phyloP scores from a whole-genome alignment of 148 eudicot genomes.

The Rhododendron molle region DNA sequence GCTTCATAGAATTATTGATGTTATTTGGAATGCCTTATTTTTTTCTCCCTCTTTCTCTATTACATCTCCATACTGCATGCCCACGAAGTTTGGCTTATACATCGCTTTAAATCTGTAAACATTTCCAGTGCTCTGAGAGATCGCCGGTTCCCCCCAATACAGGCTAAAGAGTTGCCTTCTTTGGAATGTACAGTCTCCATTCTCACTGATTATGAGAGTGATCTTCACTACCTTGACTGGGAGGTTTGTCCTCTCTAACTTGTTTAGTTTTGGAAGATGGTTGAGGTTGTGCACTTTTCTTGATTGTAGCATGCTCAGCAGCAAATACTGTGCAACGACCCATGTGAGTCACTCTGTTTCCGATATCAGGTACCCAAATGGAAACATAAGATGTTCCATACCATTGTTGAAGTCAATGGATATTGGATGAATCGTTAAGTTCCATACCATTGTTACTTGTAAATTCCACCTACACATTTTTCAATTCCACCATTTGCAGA shows the following conservation, averaged over 20 bases:
- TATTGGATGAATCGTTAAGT: background rate
- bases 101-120: slow-evolving; percentile 14
- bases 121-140: slow-evolving; percentile 89
- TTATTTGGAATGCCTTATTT: background rate
- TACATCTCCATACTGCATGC: background rate
- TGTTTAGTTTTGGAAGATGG: background rate
- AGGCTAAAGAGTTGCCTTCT: slow-evolving; percentile 82
- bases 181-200: slow-evolving; percentile 94
- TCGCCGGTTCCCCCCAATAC: slow-evolving; percentile 87
- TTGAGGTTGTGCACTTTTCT: background rate
- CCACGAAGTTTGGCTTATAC: slow-evolving; percentile 11
- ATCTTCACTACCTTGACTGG: slow-evolving; percentile 79
- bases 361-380: background rate
- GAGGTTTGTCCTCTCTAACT: slow-evolving; percentile 64
- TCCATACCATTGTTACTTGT: background rate
- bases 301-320: background rate
- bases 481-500: background rate
- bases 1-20: background rate
- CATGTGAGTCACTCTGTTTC: slow-evolving; percentile 2
- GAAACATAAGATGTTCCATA: background rate
- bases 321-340: background rate
- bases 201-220: slow-evolving; percentile 78
- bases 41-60: background rate
- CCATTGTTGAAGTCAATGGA: background rate
- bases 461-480: background rate